Base-by-base conservation (phyloP, 225 moss, liverwort and hornwort species). In the Climacium dendroides region DNA sequence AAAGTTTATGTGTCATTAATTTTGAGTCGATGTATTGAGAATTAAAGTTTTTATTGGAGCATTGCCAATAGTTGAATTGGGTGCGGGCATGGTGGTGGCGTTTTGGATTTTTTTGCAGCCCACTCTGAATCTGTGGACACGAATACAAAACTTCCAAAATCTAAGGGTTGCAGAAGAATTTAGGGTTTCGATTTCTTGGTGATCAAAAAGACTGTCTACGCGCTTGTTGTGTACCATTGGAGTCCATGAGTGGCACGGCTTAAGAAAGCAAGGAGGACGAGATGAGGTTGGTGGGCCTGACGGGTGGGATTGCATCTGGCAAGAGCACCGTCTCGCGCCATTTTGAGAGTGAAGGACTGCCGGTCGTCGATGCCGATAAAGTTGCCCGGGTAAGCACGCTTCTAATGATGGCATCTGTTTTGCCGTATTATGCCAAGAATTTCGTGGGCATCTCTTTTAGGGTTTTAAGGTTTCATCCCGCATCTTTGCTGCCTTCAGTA, bases 281-380 rank as follows among this genome's bases (percentile, higher is more conserved):
- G 88, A 98, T 98, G 98, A 93, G 98, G 95, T 92, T 96, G 89
- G 97, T 98, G 45, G 97, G 98, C 17, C 86, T 98, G 65, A 96
- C 96, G 19, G 98, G 98, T 80, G 98, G 96, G 35, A 98, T 98
- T 86, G 95, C 96, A 54, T 96, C 96, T 35, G 96, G 96, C 74
- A 98, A 97, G 91, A 98, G 96, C 91, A 96, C 95, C 35, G 95
- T 98, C 65, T 97, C 96, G 58, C 90, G 81, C 85, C 94, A 94
- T 20, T 93, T 98, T 20, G 77, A 93, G 73, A 86, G 75, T 73
- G 71, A 92, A n/a, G 97, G 95, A 47, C 63, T 96, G 45, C 95
- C 96, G 60, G 87, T 97, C 59, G 89, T 98, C 87, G 97, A 97
- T 79, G 97, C 98, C 26, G 97, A 98, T 90, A 93, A 89, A 91